Evolutionary conservation across 495 filamentous ascomycete genomes (phyloP).

Genomic region (Bombardia bombarda): DNA sequence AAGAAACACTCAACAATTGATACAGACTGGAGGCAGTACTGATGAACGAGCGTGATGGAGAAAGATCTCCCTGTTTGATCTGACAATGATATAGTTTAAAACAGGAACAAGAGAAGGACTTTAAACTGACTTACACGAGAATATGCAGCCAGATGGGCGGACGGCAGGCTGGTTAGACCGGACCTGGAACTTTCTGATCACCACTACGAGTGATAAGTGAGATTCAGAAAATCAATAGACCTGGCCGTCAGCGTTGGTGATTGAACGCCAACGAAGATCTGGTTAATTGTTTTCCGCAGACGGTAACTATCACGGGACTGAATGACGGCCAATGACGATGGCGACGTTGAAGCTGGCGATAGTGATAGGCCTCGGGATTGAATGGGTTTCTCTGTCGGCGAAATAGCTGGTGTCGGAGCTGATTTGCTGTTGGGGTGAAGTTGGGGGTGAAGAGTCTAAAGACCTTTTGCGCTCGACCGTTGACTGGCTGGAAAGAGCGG

Average conservation of each 20-base stretch:
- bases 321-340: conserved; percentile 34
- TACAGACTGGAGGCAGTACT: background rate
- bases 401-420: conserved; percentile 28
- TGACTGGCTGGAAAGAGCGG: conserved; percentile 26
- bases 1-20: background rate
- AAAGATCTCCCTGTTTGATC: background rate
- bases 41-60: background rate
- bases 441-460: conserved; percentile 12
- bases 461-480: conserved; percentile 22
- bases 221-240: conserved; percentile 15
- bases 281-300: conserved; percentile 41
- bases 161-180: background rate
- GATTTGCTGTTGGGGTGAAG: conserved; percentile 33
- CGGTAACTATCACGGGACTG: conserved; percentile 41
- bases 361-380: conserved; percentile 39
- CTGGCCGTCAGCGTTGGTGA: conserved; percentile 17
- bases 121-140: conserved; percentile 17
- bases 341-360: conserved; percentile 24
- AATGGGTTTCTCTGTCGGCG: conserved; percentile 28
- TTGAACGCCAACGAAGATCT: conserved; percentile 28
- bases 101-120: background rate
- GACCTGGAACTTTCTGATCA: background rate
- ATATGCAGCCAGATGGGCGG: background rate
- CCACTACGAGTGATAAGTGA: too few species aligned
- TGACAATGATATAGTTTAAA: conserved; percentile 15